Conservation (phyloP, 176 grass and related monocot genomes). For the Dendrocalamus sinicus region DNA sequence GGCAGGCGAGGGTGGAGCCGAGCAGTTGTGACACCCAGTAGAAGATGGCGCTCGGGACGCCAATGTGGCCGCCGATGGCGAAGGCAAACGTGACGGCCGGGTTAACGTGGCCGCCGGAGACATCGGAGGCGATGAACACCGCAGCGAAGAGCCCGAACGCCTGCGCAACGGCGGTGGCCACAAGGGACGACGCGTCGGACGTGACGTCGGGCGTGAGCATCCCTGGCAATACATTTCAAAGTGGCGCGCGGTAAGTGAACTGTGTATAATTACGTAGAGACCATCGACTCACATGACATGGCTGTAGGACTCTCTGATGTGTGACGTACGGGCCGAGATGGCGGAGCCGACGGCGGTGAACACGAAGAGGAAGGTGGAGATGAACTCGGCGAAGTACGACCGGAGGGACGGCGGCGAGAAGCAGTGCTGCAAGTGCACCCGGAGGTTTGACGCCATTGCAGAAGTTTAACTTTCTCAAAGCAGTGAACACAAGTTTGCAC, state of each 20-base stretch:
- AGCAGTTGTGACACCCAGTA: constrained; percentile 82
- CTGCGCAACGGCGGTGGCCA: constrained; percentile 64
- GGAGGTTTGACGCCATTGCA: constrained; percentile 62
- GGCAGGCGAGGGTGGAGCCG: constrained; percentile 73
- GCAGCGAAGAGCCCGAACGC: constrained; percentile 73
- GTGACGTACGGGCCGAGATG: constrained; percentile 58
- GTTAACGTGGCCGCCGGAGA: constrained; percentile 89
- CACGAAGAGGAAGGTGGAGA: constrained; percentile 93
- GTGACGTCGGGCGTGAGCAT: constrained; percentile 64
- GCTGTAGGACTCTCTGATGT: neutral
- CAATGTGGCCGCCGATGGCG: constrained; percentile 65
- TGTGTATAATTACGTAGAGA: neutral
- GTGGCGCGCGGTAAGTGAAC: neutral
- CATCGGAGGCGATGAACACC: constrained; percentile 62
- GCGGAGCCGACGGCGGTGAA: constrained; percentile 73
- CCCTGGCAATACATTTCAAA: constrained; percentile 38
- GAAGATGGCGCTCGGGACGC: constrained; percentile 57
- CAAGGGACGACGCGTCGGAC: constrained; percentile 61
- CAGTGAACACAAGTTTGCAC: neutral
- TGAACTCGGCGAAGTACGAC: constrained; percentile 80
- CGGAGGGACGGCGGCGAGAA: constrained; percentile 63
- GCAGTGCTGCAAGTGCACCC: constrained; percentile 42
- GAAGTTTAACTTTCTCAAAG: neutral
- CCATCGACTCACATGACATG: neutral
- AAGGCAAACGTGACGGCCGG: constrained; percentile 88